A percentile compares a stretch with the other conserved stretches of the same genome.
Evolutionary conservation across 78 protist species (phyloP).

Genomic region (slime mould (Dictyostelium discoideum)): DNA sequence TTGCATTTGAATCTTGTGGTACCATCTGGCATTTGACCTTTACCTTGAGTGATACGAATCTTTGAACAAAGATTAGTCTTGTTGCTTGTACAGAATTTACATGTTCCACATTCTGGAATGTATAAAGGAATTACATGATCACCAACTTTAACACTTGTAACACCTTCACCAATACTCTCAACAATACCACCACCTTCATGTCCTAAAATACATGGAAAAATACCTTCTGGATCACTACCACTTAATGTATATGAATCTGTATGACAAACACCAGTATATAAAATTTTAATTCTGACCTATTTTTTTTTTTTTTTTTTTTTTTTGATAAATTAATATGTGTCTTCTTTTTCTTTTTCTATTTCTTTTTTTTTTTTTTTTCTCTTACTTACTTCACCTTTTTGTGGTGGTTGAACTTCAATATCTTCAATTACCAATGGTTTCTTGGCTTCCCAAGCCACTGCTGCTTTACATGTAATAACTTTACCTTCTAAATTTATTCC

Average conservation of each 20-base stretch:
- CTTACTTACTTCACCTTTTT: constrained; percentile 93
- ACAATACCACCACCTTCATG: constrained; percentile 97
- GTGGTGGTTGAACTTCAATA: constrained; percentile 94
- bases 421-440: constrained; percentile 82
- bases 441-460: constrained; percentile 85
- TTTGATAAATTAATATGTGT: not conserved
- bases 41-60: constrained; percentile 91
- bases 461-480: constrained; percentile 88
- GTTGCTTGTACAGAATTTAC: constrained; percentile 87
- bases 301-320: not conserved
- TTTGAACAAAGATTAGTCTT: constrained; percentile 93
- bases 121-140: constrained; percentile 94
- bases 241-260: constrained; percentile 93
- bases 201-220: constrained; percentile 94
- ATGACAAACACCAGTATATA: constrained; percentile 94
- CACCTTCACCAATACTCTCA: constrained; percentile 97
- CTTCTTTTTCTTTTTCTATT: not conserved
- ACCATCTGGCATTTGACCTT: constrained; percentile 95
- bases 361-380: not conserved
- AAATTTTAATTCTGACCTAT: constrained; percentile 88
- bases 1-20: constrained; percentile 88
- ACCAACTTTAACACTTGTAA: constrained; percentile 83
- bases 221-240: constrained; percentile 89
- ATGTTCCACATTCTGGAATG: constrained; percentile 89
- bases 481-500: constrained; percentile 23